Evolutionary conservation across 257 asterid genomes (phyloP), one percentile per base, ranked within the genome.

Genomic region (Lantana camara): DNA sequence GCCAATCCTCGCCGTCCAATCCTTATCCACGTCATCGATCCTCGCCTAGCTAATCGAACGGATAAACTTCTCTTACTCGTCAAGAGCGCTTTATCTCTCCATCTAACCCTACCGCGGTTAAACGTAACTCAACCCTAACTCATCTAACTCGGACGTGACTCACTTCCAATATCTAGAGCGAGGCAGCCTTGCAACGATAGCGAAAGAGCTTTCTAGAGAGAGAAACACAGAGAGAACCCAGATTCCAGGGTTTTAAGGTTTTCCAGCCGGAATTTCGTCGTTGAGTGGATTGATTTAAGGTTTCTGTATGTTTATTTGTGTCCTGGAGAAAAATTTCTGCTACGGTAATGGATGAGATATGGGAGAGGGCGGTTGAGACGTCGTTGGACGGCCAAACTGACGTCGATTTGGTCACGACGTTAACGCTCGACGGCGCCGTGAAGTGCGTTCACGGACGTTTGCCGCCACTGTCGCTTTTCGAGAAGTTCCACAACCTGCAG

Each of bases 311-410:
- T 54, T 48, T 50, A 55, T 51, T 69, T 51, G 27, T 15, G 54
- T 48, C 42, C 57, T 60, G 35, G 49, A 30, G 51, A 7, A 46
- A 50, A 19, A 42, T 61, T 44, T 24, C 65, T 64, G 72, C 17
- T 47, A 7, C 32, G 61, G 63, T 61, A 60, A 92, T 92, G 98
- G 97, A 92, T 67, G 95, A 87, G 89, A 87, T 85, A 79, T 92
- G 98, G 97, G 97, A 87, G 79, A 85, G 89, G 58, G 97, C 97
- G 60, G 90, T 92, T 75, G 96, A 83, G 80, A 81, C 94, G 19
- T 95, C 98, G 22, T 71, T 92, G 47, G 95, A 92, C 71, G 98
- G 97, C 66, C 88, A 90, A 75, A 89, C 83, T 8, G 92, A 89
- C 76, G 74, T 81, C 47, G 75, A 67, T 59, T 77, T 83, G 60